Base-by-base conservation (phyloP, 495 filamentous ascomycete species). In the Thermochaetoides thermophila region DNA sequence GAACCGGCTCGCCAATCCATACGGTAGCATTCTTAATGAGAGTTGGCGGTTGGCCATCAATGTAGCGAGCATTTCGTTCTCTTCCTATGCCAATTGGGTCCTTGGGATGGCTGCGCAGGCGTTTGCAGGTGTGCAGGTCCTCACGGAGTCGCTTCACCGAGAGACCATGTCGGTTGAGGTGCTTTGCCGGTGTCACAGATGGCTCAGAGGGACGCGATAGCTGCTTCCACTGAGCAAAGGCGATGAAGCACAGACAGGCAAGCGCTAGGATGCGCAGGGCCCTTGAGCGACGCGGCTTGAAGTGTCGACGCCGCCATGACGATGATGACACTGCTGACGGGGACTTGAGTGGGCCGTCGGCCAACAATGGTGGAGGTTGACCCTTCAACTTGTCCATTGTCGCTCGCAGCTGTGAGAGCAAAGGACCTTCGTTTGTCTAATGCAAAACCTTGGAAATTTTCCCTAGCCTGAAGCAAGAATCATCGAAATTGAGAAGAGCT, bases 21-120 rank as follows among this genome's bases (percentile, higher is more conserved):
- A 71, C 44, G 5, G 55, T 62, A 2, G 62, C 65, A 46, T 72
- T 69, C 34, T 52, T 59, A 33, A 69, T 59, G n/a, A 67, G 44
- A 0, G 62, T 67, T 7, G 63, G 60, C 13, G 55, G 48, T 27
- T 60, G 48, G 18, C 63, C 61, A 32, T 61, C 57, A 26, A 63
- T 40, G 41, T 63, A 64, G 9, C 63, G 60, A 16, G 56, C 59
- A 37, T 67, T 67, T n/a, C 53, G 52, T 18, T 59, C 55, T 13
- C 63, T 60, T 4, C 63, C 63, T 5, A 42, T 33, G 28, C 63
- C 63, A 25, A 55, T 54, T 5, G 60, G 63, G 32, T 67, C 55
- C 24, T 55, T 35, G 4, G 61, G 60, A 29, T 57, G 58, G 21
- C 49, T 53, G 13, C 49, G 53, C 22, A 65, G 49, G 32, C 49